Evolutionary conservation across 2,329 filamentous ascomycete species (phyloP), one percentile per base, ranked within the genome.

Genomic region (Arachnopeziza araneosa): DNA sequence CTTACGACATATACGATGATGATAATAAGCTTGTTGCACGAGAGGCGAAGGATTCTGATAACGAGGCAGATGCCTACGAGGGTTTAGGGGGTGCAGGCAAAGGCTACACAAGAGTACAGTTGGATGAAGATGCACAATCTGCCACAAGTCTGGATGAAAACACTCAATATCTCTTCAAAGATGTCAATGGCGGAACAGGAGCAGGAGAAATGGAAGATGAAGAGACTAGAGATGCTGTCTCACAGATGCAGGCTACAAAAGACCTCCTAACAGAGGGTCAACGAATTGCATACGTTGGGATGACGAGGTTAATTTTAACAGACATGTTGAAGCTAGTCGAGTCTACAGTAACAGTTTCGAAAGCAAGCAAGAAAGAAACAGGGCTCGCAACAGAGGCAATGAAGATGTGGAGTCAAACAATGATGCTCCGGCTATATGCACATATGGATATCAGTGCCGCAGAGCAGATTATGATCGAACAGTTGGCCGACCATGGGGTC

Each of bases 401-500:
- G 77, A 89, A 89, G 74, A 97, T 97, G 89, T 99, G 93, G 93
- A 87, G 90, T 59, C 95, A 99, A 74, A 96, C 96, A 77, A 96
- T 96, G 83, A 99, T 99, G 93, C 86, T 97, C 62, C 86, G 93
- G 24, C 74, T 99, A 14, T 99, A 98, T 73, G 79, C 85, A 14
- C 95, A 99, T 75, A 99, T 99, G 95, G 95, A 99, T 62, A 96
- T 99, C 69, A 92, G 87, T 70, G 80, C 88, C 23, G 87, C 84
- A 17, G 95, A 99, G 75, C 95, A 99, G 78, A 80, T 99, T 73
- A 99, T 99, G 95, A 97, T 99, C 67, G 95, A 99, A 76, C 95
- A 99, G 75, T 80, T 99, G 60, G 88, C 90, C 14, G 90, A 95
- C 60, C 95, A 99, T 75, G 95, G 93, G 4, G 92, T 99, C 7